Evolutionary conservation across 352 stramenopile species (phyloP), one percentile per base, ranked within the genome.

Genomic region (Phytophthora palmivora): DNA sequence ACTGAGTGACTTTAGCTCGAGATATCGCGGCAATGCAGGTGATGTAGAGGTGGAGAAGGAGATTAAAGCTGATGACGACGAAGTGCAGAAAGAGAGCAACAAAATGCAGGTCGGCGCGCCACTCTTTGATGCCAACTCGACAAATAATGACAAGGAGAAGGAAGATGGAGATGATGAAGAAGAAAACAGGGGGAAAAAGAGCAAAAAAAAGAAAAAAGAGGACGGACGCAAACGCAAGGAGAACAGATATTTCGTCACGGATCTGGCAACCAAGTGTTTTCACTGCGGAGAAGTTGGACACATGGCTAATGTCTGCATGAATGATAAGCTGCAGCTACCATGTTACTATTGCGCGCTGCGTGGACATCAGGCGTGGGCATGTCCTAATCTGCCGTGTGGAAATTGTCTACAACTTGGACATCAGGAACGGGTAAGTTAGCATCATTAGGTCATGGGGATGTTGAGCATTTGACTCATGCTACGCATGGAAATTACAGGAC

Each of bases 211-310:
- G 22, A 73, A 64, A 12, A 70, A 44, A 8, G 48, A 60, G 18
- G 70, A 72, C 11, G 58, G 55, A 14, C 74, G 73, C 26, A 87
- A 78, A 47, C 78, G 82, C 5, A 78, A 68, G 3, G 86, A 95
- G 46, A 91, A 76, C 51, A 77, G 86, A 39, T 95, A 95, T 38
- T 95, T 95, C 46, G 49, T 89, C 57, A 93, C 83, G 11, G 86
- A 95, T 43, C 64, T 95, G 43, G 76, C 84, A 39, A 93, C 77
- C 54, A 95, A 95, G 64, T 95, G 86, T 64, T 95, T 82, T 66
- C 90, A 93, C 59, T 95, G 86, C 54, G 84, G 82, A 22, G 68
- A 95, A 50, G 78, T 93, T 9, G 86, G 86, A 11, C 86, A 95
- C 64, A 85, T 91, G 68, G 79, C 84, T 24, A 80, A 52, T n/a